Percentiles rank a stretch among this genome's conserved stretches.
These are phyloP conservation scores for Bassia scoparia DNA, from an alignment of 148 eudicot species.

Conservation along the genomic window DNA sequence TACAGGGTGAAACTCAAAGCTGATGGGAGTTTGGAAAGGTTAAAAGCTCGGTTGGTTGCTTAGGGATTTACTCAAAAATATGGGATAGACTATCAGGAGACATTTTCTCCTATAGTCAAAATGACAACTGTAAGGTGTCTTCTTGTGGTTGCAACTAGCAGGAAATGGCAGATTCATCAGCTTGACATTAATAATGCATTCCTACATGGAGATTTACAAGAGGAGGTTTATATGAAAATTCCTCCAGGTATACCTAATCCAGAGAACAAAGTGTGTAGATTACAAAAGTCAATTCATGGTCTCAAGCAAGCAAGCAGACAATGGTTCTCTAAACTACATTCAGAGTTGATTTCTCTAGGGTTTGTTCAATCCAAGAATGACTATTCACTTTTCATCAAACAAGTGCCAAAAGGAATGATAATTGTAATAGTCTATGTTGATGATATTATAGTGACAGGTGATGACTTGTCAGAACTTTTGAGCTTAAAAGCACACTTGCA, in stretches of 20 bases:
- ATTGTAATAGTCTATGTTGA: too few species aligned
- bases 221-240: background rate
- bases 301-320: background rate
- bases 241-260: background rate
- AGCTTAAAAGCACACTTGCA: too few species aligned
- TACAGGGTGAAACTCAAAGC: background rate
- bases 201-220: background rate
- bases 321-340: background rate
- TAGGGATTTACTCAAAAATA: background rate
- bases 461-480: too few species aligned
- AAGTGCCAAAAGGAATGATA: too few species aligned
- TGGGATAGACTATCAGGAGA: background rate
- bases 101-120: background rate
- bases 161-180: too few species aligned
- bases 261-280: background rate
- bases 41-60: background rate
- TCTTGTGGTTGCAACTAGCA: background rate
- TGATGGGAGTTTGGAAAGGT: background rate
- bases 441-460: too few species aligned
- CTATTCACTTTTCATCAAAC: too few species aligned
- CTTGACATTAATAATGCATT: background rate
- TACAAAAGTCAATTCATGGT: background rate
- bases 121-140: too few species aligned
- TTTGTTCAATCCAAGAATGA: too few species aligned
- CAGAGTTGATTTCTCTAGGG: background rate